These are phyloP conservation scores for Melastoma candidum DNA, from an alignment of 441 rosid genomes.

Conservation along the genomic window DNA sequence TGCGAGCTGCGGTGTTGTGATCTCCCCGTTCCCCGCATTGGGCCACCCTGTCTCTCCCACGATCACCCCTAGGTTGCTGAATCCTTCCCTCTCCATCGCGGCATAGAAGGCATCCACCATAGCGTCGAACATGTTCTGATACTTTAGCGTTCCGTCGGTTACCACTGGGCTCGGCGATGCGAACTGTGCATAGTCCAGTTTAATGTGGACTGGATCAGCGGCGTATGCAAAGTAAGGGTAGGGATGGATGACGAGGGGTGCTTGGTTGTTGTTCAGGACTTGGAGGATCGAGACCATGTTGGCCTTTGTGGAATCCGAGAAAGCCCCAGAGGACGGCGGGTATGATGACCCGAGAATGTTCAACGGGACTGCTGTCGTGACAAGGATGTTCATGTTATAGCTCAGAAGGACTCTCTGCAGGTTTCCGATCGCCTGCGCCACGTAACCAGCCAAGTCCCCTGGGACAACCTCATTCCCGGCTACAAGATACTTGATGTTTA, in stretches of 20 bases:
- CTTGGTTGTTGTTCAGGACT: neutral
- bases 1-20: conserved; percentile 14
- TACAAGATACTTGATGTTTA: conserved; percentile 2
- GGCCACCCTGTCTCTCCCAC: conserved; percentile 21
- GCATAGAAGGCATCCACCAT: conserved; percentile 8
- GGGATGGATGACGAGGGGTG: conserved; percentile 13
- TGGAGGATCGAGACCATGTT: conserved; percentile 4
- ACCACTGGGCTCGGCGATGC: conserved; percentile 2
- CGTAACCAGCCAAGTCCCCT: neutral
- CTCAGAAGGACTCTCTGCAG: neutral
- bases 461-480: conserved; percentile 22
- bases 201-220: neutral
- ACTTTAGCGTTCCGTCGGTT: conserved; percentile 3
- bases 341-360: conserved; percentile 7
- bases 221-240: conserved; percentile 18
- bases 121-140: conserved; percentile 15
- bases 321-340: conserved; percentile 17
- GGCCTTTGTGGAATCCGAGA: conserved; percentile 3
- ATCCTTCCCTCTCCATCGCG: conserved; percentile 13
- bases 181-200: conserved; percentile 14
- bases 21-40: conserved; percentile 17
- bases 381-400: conserved; percentile 2
- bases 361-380: conserved; percentile 3
- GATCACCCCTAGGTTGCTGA: neutral
- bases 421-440: conserved; percentile 15